Conservation (phyloP, 768 basidiomycete species). For the Russula compacta region DNA sequence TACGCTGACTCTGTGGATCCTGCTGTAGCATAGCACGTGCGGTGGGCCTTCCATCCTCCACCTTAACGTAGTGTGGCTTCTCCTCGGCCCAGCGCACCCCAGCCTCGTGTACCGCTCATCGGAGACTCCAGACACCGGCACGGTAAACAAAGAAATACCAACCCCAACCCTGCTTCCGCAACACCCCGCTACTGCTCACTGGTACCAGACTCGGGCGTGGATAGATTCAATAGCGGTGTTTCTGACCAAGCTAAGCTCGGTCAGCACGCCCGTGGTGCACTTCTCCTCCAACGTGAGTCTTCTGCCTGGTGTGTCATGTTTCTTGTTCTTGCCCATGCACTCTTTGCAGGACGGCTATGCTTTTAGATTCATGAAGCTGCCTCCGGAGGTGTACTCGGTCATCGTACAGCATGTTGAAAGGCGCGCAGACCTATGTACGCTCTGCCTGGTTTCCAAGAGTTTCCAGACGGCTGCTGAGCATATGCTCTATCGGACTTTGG, state of each 20-base stretch:
- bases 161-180: background rate
- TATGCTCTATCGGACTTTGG: conserved; percentile 51
- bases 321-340: background rate
- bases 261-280: background rate
- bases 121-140: background rate
- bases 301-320: background rate
- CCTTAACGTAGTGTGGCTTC: background rate
- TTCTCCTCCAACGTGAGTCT: conserved; percentile 1
- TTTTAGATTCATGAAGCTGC: conserved; percentile 40
- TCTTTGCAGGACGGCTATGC: conserved; percentile 5
- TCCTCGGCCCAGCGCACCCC: background rate
- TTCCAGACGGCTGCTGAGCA: conserved; percentile 49
- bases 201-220: background rate
- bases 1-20: too few relatives aligned
- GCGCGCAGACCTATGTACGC: conserved; percentile 44
- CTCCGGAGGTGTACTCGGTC: conserved; percentile 49
- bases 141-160: background rate
- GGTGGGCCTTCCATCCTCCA: too few relatives aligned
- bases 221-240: background rate
- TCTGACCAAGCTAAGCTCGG: background rate
- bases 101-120: background rate
- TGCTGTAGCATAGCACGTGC: too few relatives aligned
- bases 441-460: conserved; percentile 49
- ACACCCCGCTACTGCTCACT: background rate
- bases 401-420: conserved; percentile 45